These are phyloP conservation scores for Zalaria obscura DNA, from an alignment of 2,329 filamentous ascomycete genomes.

Conservation along the genomic window DNA sequence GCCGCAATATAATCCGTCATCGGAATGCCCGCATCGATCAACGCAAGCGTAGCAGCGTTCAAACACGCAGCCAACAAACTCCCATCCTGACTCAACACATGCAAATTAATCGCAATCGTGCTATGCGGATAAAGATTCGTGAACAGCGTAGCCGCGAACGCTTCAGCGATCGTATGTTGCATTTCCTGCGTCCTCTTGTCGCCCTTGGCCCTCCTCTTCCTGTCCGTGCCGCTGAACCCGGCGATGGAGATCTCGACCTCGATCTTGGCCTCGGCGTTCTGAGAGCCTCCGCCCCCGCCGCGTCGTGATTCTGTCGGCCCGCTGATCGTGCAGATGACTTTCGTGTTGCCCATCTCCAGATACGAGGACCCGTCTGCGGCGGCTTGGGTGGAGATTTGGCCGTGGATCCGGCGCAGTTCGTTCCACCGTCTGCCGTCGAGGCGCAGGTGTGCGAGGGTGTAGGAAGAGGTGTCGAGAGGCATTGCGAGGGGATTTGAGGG, in stretches of 20 bases:
- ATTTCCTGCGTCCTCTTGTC: conserved; percentile 76
- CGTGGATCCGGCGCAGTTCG: conserved; percentile 77
- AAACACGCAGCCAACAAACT: conserved; percentile 78
- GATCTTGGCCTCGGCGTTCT: conserved; percentile 48
- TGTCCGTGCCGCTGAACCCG: conserved; percentile 76
- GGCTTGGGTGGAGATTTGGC: conserved; percentile 82
- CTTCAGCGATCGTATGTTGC: conserved; percentile 61
- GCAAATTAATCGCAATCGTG: conserved; percentile 68
- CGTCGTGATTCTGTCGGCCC: conserved; percentile 63
- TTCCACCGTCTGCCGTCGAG: conserved; percentile 82
- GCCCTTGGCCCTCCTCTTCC: conserved; percentile 58
- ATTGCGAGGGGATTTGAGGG: conserved; percentile 34
- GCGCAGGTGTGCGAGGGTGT: conserved; percentile 62
- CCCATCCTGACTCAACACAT: conserved; percentile 82
- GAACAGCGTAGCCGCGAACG: conserved; percentile 66
- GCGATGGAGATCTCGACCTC: conserved; percentile 73
- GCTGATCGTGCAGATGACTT: conserved; percentile 83
- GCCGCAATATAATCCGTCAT: conserved; percentile 87
- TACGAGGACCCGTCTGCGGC: conserved; percentile 87
- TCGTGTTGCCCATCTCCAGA: conserved; percentile 94
- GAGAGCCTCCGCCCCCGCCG: conserved; percentile 28
- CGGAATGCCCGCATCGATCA: conserved; percentile 88
- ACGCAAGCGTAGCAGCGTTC: conserved; percentile 80
- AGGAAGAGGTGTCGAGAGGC: conserved; percentile 91
- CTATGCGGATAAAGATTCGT: conserved; percentile 81